Evolutionary conservation across 306 rosid species (phyloP).

Genomic region (Prunus davidiana): DNA sequence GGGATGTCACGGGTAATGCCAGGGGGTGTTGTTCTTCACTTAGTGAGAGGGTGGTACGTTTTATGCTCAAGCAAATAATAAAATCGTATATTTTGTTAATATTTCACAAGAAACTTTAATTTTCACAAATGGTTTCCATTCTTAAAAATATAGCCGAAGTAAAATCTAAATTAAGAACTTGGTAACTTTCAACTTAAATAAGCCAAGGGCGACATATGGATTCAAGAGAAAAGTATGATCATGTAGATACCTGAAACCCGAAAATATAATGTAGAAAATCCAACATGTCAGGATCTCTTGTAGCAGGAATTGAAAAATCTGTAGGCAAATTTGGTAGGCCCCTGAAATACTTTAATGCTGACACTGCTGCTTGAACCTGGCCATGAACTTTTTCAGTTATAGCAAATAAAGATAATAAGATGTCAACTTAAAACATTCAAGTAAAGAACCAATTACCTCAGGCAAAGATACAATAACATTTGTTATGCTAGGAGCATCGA

Average conservation of each 20-base stretch:
- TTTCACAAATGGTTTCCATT: not conserved
- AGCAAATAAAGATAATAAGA: slow-evolving; percentile 6
- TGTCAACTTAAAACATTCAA: slow-evolving; percentile 11
- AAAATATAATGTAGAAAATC: slow-evolving; percentile 82
- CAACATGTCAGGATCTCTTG: slow-evolving; percentile 65
- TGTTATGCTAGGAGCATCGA: slow-evolving; percentile 72
- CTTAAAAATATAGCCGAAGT: not conserved
- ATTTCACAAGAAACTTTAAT: not conserved
- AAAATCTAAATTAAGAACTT: not conserved
- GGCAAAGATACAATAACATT: slow-evolving; percentile 56
- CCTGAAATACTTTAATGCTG: slow-evolving; percentile 59
- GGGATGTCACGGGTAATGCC: not conserved
- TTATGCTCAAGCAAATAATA: too few species aligned
- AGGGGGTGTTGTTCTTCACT: not conserved
- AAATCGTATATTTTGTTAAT: not conserved
- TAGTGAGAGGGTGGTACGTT: not conserved
- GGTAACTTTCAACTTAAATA: not conserved
- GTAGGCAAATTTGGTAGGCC: slow-evolving; percentile 76
- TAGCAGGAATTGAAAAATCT: slow-evolving; percentile 45
- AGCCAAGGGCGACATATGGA: not conserved
- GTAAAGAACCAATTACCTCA: slow-evolving; percentile 52
- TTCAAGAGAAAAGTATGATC: not conserved
- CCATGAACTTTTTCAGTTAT: slow-evolving; percentile 21
- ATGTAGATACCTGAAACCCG: slow-evolving; percentile 80
- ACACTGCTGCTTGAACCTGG: slow-evolving; percentile 86